These are phyloP conservation scores for Xylariales sp. DNA, from an alignment of 2,329 filamentous ascomycete genomes.

Conservation along the genomic window DNA sequence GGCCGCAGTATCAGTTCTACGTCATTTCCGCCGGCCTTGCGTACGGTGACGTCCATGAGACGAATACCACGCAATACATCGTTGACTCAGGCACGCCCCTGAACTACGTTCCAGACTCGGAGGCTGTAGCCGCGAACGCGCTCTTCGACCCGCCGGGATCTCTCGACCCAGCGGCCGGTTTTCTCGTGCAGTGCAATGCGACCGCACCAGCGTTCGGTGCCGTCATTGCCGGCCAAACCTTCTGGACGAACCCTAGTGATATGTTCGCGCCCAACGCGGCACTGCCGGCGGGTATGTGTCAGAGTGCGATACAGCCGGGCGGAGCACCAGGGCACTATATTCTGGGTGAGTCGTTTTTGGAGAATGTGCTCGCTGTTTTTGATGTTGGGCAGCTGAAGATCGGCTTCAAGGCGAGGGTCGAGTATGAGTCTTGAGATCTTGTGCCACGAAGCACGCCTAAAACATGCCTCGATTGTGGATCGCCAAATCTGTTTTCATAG, in stretches of 20 bases:
- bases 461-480: too few species aligned
- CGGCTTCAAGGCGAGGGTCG: neutral
- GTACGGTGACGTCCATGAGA: neutral
- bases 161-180: neutral
- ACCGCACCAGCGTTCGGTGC: neutral
- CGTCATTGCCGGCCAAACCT: neutral
- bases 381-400: conserved; percentile 42
- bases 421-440: too few species aligned
- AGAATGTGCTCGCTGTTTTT: conserved; percentile 46
- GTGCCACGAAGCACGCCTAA: too few species aligned
- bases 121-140: conserved; percentile 42
- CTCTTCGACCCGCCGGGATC: conserved; percentile 32
- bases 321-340: conserved; percentile 23
- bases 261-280: neutral
- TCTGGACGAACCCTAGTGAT: neutral
- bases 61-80: neutral
- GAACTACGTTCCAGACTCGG: neutral
- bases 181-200: neutral
- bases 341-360: conserved; percentile 44
- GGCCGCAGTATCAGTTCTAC: neutral
- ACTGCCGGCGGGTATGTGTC: neutral
- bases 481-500: too few species aligned
- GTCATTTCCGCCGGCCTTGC: neutral
- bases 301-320: neutral
- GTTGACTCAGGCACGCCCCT: neutral